Percentiles rank a stretch among this genome's conserved stretches.
Evolutionary conservation across 2,329 filamentous ascomycete genomes (phyloP).

Genomic region (Tympanopsis confertula): DNA sequence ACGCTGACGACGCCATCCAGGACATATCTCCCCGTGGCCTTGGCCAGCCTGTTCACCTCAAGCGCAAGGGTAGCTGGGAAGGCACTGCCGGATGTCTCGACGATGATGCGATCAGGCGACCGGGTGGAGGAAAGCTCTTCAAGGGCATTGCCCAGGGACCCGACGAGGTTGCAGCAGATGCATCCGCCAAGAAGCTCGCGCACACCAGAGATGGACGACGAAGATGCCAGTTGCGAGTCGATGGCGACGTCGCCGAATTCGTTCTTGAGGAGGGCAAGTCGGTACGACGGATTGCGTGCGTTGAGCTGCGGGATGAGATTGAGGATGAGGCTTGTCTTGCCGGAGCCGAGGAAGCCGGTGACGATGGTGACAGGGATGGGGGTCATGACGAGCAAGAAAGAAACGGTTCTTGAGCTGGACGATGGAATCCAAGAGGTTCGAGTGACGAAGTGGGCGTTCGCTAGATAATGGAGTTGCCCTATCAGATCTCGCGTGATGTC

Average conservation of each 20-base stretch:
- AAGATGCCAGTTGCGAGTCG: slow-evolving; percentile 80
- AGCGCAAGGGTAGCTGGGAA: slow-evolving; percentile 59
- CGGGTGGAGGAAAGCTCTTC: slow-evolving; percentile 51
- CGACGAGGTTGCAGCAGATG: slow-evolving; percentile 97
- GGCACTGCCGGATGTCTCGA: slow-evolving; percentile 40
- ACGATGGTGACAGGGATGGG: slow-evolving; percentile 86
- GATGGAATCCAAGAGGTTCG: not conserved
- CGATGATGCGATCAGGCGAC: slow-evolving; percentile 71
- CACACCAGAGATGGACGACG: slow-evolving; percentile 74
- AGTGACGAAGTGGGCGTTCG: not conserved
- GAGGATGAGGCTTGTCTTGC: slow-evolving; percentile 91
- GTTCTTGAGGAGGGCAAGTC: slow-evolving; percentile 90
- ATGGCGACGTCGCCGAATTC: slow-evolving; percentile 93
- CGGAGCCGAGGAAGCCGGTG: slow-evolving; percentile 89
- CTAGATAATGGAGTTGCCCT: too few species aligned
- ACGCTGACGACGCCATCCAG: slow-evolving; percentile 62
- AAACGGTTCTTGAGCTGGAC: not conserved
- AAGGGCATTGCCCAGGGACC: slow-evolving; percentile 74
- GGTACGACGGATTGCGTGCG: slow-evolving; percentile 64
- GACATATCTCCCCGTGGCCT: slow-evolving; percentile 41
- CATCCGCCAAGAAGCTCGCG: slow-evolving; percentile 91
- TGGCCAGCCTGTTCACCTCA: slow-evolving; percentile 54
- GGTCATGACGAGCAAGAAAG: slow-evolving; percentile 29
- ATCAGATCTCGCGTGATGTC: too few species aligned
- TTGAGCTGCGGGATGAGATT: slow-evolving; percentile 84